Base-by-base conservation (phyloP, 371 early-diverging fungal genomes). In the Mortierella sp. region DNA sequence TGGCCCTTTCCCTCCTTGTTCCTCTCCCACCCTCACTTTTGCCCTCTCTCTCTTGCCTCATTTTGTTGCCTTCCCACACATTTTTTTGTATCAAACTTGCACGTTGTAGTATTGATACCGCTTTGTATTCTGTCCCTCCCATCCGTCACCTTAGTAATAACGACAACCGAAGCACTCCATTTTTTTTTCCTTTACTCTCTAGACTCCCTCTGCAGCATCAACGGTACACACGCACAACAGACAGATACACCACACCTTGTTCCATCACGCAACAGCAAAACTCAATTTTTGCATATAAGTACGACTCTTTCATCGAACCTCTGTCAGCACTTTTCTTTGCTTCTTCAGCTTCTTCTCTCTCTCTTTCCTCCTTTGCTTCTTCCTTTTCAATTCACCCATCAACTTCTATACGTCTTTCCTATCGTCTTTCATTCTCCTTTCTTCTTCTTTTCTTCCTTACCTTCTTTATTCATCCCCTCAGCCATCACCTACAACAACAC, bases 1-100 rank as follows among this genome's bases (percentile, higher is more conserved):
- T 63, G 65, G 65, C 35, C 18, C 21, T 1, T 18, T 8, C 35
- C 1, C 41, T 21, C 43, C 51, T 54, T 54, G 4, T 72, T 43
- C 48, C 68, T 48, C 35, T 55, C 24, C 32, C 71, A 55, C 29
- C 41, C 55, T 58, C 68, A 70, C 70, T 46, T n/a, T n/a, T n/a
- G n/a, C n/a, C n/a, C n/a, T 27, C 21, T 55, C 55, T 55, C 58
- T 12, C 58, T 29, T 14, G 2, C 29, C 58, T 56, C 56, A n/a
- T 1, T n/a, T 21, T 56, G 54, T n/a, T 54, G 54, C 24, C 32
- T 63, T 18, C 65, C 35, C 65, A 10, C 60, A 3, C 60, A 35
- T 35, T 16, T 35, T 18, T 21, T 54, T 58, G n/a, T 29, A 14
- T 3, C 27, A 10, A 56, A 41, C 27, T 27, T 21, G 27, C 24